Conservation (phyloP, 371 early-diverging fungal species). For the Rhizopus arrhizus region DNA sequence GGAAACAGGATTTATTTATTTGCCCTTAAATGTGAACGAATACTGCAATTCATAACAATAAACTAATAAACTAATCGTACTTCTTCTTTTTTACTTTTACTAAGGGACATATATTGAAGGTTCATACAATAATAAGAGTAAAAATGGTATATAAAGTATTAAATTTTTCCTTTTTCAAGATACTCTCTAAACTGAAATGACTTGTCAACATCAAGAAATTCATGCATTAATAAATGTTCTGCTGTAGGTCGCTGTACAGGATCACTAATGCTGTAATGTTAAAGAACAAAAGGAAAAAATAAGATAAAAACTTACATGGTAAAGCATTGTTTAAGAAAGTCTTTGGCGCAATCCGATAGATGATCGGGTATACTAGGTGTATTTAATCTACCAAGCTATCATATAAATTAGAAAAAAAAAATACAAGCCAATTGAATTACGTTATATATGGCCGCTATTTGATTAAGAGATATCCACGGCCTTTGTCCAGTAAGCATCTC, state of each 20-base stretch:
- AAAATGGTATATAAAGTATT: slow-evolving; percentile 2
- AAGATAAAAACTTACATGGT: slow-evolving; percentile 43
- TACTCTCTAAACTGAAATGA: slow-evolving; percentile 55
- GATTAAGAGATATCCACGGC: slow-evolving; percentile 79
- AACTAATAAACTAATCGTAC: no score
- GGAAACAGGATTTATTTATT: no score
- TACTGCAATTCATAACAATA: no score
- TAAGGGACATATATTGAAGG: neutral
- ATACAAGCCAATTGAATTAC: slow-evolving; percentile 29
- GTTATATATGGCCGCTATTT: slow-evolving; percentile 73
- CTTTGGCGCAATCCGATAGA: slow-evolving; percentile 63
- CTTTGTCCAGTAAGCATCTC: slow-evolving; percentile 91
- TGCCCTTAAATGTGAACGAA: no score
- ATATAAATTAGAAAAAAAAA: neutral
- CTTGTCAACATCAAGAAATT: slow-evolving; percentile 49
- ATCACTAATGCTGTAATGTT: slow-evolving; percentile 38
- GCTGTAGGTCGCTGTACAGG: slow-evolving; percentile 71
- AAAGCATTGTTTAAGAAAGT: slow-evolving; percentile 72
- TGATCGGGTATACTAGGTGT: slow-evolving; percentile 72
- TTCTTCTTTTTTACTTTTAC: neutral
- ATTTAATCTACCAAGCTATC: slow-evolving; percentile 49
- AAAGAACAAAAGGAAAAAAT: neutral
- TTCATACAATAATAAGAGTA: neutral
- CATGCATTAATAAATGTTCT: slow-evolving; percentile 54
- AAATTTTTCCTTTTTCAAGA: slow-evolving; percentile 33